Evolutionary conservation across 768 basidiomycete species (phyloP), one percentile per base, ranked within the genome.

Genomic region (Gautieria morchelliformis): DNA sequence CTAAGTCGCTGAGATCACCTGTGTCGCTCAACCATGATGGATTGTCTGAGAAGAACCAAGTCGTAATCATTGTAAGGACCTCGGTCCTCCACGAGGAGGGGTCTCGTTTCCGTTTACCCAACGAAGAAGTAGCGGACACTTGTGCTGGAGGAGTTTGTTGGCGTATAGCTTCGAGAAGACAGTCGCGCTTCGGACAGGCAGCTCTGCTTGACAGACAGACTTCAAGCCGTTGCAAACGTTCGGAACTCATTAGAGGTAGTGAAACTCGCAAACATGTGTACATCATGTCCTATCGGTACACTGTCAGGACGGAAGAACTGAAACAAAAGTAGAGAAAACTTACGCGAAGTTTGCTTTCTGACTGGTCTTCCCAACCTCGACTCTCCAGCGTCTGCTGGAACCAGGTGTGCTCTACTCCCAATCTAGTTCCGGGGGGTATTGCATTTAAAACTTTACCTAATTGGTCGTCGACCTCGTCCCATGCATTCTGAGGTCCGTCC

Each of bases 11-110:
- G 19, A 76, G 63, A 9, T 60, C 32, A 44, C 73, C 71, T 48
- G 82, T 80, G 48, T 79, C 77, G 24, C 78, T 78, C 75, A 79
- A 80, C 84, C 82, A 85, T 12, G 70, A 63, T 7, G 80, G 62
- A 1, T 72, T 65, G 56, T 77, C 74, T 19, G 78, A 76, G 54
- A 71, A 62, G 19, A 81, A 40, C 32, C 51, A 52, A 22, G 17
- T 60, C 49, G 46, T 37, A 24, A 61, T 30, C 11, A 39, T 24
- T n/a, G 24, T 42, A 32, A n/a, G 45, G 8, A 57, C 12, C 10
- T 30, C 54, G 19, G 47, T 48, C 12, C 59, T 45, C 37, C 35
- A 59, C 14, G 19, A 30, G 15, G 32, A 19, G 6, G 17, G 39
- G 35, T 51, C 42, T 9, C 42, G 49, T 17, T 53, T 53, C 40